Evolutionary conservation across 73 alveolate genomes (phyloP).

Genomic region (Uronychia binucleata): DNA sequence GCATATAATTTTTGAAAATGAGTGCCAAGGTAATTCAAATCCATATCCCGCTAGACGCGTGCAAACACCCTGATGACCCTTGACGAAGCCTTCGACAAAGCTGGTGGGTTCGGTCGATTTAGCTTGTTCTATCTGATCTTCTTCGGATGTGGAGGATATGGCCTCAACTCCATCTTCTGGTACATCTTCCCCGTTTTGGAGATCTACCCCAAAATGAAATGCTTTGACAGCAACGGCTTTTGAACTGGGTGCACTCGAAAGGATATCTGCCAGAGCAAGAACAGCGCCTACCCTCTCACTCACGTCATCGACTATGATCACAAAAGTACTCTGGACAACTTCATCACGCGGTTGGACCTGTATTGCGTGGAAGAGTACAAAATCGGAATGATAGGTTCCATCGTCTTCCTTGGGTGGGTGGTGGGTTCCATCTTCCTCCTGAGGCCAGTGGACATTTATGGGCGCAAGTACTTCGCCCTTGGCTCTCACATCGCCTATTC

Average conservation of each 20-base stretch:
- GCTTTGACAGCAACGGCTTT: not conserved
- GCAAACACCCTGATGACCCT: not conserved
- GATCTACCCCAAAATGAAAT: not conserved
- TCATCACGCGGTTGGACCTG: not conserved
- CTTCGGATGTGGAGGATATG: not conserved
- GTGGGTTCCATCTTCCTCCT: not conserved
- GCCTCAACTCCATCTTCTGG: not conserved
- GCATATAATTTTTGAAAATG: too few relatives aligned
- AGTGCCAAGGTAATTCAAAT: not conserved
- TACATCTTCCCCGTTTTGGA: not conserved
- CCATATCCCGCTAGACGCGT: not conserved
- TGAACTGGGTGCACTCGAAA: not conserved
- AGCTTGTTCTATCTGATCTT: not conserved
- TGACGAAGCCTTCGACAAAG: not conserved
- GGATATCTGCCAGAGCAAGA: not conserved
- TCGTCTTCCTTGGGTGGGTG: slow-evolving; percentile 1
- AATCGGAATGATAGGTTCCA: not conserved
- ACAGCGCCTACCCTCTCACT: not conserved
- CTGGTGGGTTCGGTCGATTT: not conserved
- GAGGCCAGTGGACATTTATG: not conserved
- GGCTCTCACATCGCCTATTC: not conserved
- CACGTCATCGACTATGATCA: not conserved
- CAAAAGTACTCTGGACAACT: not conserved
- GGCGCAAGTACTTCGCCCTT: not conserved
- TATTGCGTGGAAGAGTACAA: not conserved